Evolutionary conservation across 768 basidiomycete species (phyloP), one percentile per base, ranked within the genome.

Genomic region (Hericium rajendrae): DNA sequence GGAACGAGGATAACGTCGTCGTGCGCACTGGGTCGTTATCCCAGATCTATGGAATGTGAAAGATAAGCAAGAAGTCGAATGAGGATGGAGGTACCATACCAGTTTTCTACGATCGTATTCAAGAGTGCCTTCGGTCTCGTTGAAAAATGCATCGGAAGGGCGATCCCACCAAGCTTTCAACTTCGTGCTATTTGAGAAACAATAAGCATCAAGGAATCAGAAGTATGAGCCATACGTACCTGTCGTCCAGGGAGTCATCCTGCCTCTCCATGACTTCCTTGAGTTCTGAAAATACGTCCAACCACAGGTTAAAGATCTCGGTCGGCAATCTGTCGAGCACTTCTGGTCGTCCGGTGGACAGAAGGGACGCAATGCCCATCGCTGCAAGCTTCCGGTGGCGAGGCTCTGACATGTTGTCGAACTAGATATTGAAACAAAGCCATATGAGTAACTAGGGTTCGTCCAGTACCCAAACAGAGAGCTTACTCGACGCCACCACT

Each of bases 391-490:
- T 95, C 57, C 93, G 84, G 59, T 87, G 80, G 10, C 85, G 80
- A 1, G 90, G 84, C 67, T 94, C 89, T 15, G 88, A 87, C 83
- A 94, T 88, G 66, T 85, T 88, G 69, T 95, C 93, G 67, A 94
- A 91, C 93, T 95, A 22, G 43, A 26, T 16, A 63, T n/a, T 32
- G n/a, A 38, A 48, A 28, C 49, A 50, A 16, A 49, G 43, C 32
- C 32, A 32, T 6, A 8, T 32, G 32, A 32, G 32, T 32, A 10
- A 8, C 8, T 8, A 32, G 6, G 32, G 32, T 32, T 32, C 32
- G 32, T 32, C 32, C 6, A 1, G 9, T 8, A 32, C 32, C 8
- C 32, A 6, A 32, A 40, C 32, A 38, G 10, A 48, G 5, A 13
- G 72, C 75, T 59, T 68, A 87, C 91, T 68, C 86, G 86, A 41